These are phyloP conservation scores for Plectranthus barbatus DNA, from an alignment of 257 asterid genomes.

Conservation along the genomic window DNA sequence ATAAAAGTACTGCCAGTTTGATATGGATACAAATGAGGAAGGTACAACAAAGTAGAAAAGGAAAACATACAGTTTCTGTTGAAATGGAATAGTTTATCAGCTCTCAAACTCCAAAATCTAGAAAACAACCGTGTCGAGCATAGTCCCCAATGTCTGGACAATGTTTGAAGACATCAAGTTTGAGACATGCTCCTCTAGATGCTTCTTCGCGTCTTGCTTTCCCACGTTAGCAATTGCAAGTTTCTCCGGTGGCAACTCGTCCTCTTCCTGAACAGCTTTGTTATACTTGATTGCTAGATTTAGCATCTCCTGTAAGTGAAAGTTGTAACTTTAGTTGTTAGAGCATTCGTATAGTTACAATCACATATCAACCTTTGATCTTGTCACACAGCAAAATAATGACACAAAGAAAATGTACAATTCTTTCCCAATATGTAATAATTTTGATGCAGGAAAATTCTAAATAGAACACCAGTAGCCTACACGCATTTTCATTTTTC, in stretches of 20 bases:
- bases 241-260: slow-evolving; percentile 73
- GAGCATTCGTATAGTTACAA: background rate
- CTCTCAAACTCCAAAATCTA: slow-evolving; percentile 15
- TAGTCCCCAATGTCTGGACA: slow-evolving; percentile 65
- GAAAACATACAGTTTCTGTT: too few relatives aligned
- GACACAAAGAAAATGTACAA: background rate
- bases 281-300: slow-evolving; percentile 70
- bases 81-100: too few relatives aligned
- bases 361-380: background rate
- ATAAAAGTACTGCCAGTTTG: background rate
- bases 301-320: slow-evolving; percentile 74
- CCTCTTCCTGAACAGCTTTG: slow-evolving; percentile 95
- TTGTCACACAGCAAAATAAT: background rate
- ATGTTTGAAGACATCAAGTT: slow-evolving; percentile 96
- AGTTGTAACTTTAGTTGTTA: background rate
- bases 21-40: background rate
- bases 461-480: background rate
- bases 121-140: slow-evolving; percentile 82
- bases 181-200: slow-evolving; percentile 82
- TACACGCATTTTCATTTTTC: background rate
- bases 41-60: background rate
- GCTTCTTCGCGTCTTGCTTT: slow-evolving; percentile 80
- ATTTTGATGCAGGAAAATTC: background rate
- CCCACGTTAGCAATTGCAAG: slow-evolving; percentile 83
- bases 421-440: background rate